phyloP scores from a whole-genome alignment of 768 basidiomycete genomes.

The Mycena amicta region DNA sequence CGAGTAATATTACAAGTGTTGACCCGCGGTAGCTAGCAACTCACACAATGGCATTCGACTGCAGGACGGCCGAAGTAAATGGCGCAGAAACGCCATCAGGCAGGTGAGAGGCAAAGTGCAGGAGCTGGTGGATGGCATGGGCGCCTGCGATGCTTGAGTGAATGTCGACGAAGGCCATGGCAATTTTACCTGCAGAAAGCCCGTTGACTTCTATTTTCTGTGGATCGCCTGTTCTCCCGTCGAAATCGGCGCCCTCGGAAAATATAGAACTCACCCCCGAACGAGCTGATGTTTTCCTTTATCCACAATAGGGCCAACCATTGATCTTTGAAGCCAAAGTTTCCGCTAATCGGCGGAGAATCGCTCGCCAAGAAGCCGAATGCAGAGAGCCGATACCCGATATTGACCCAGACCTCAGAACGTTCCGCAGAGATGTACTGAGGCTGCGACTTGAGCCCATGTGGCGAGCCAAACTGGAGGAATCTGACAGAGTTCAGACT shows the following conservation, averaged over 20 bases:
- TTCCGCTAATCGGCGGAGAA: slow-evolving; percentile 62
- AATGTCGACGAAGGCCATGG: background rate
- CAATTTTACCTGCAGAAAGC: slow-evolving; percentile 63
- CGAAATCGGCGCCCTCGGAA: background rate
- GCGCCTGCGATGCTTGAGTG: slow-evolving; percentile 46
- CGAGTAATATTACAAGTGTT: background rate
- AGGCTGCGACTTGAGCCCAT: slow-evolving; percentile 58
- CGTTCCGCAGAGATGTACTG: slow-evolving; percentile 68
- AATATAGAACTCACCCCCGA: slow-evolving; percentile 57
- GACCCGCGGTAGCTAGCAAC: slow-evolving; percentile 23
- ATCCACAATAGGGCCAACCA: slow-evolving; percentile 80
- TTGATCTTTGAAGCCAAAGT: slow-evolving; percentile 85
- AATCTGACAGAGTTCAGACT: slow-evolving; percentile 45
- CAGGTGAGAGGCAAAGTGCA: slow-evolving; percentile 69
- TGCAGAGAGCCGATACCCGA: slow-evolving; percentile 75
- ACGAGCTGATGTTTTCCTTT: slow-evolving; percentile 62
- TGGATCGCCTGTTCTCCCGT: slow-evolving; percentile 50
- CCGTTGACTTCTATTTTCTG: slow-evolving; percentile 64
- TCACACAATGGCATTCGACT: slow-evolving; percentile 77
- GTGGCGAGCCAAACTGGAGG: slow-evolving; percentile 79
- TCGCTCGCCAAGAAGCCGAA: slow-evolving; percentile 78
- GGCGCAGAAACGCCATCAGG: slow-evolving; percentile 60
- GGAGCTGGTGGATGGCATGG: slow-evolving; percentile 73
- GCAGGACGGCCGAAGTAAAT: slow-evolving; percentile 65
- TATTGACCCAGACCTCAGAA: slow-evolving; percentile 73